Base-by-base conservation (phyloP, 805 yeast genomes). In the Suhomyces sp. region DNA sequence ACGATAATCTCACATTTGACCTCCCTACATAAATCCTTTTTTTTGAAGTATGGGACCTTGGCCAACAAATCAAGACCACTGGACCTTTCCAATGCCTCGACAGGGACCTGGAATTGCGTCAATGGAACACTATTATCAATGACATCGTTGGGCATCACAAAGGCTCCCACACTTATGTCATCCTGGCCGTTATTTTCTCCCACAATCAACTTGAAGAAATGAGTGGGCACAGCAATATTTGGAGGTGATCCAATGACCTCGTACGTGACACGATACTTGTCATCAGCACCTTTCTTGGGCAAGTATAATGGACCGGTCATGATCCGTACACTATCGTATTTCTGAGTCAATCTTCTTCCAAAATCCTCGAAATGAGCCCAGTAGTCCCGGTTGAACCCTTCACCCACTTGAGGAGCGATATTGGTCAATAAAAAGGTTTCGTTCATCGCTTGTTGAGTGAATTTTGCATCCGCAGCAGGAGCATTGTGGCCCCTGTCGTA, bases 161-260 rank as follows among this genome's bases (percentile, higher is more conserved):
- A 93, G 0, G 98, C 96, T 1, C 84, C 98, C 6, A 88, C 87
- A 3, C 91, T 77, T 9, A 87, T 64, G 6, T 66, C 66, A 31
- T 50, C 53, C 3, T 60, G 50, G 10, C 70, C 60, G 35, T 60
- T 50, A 23, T 56, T 63, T 58, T 93, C 98, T 6, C 93, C 97
- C 30, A 93, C 86, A 36, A 93, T 67, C 40, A 93, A 64, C 65
- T 93, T 93, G 75, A 81, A 93, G 54, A 93, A 93, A 59, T 93
- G 98, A 0, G 98, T 93, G 17, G 98, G 98, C 8, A 93, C 98
- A 0, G 98, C 98, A 35, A 93, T 73, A 51, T 77, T 86, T 32
- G 98, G 98, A 8, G 98, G 98, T 50, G 88, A 85, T 2, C 98
- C 98, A 56, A 93, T 87, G 26, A 93, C 85, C 62, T 93, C 98